A percentile compares a stretch with the other conserved stretches of the same genome.
Evolutionary conservation across 177 flowering plant genomes (phyloP).

Genomic region (Vitis hybrid): DNA sequence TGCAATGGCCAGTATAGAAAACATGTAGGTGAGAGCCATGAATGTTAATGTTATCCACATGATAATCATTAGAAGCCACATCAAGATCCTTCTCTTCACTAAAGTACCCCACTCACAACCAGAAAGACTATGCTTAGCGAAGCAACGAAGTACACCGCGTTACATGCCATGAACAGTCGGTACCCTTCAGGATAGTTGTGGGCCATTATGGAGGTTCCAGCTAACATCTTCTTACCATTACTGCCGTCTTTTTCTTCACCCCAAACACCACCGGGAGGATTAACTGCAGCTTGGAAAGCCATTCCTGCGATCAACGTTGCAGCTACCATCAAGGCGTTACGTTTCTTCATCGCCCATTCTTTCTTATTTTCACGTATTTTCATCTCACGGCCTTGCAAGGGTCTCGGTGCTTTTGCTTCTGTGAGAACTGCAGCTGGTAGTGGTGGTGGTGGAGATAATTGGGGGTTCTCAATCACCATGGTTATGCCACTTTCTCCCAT

Average conservation of each 20-base stretch:
- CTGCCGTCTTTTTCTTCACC: neutral
- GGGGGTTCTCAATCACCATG: neutral
- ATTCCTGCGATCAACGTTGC: neutral
- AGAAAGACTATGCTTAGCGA: too few relatives aligned
- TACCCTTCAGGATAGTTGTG: too few relatives aligned
- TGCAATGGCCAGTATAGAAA: too few relatives aligned
- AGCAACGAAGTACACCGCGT: too few relatives aligned
- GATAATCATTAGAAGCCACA: too few relatives aligned
- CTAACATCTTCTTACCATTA: too few relatives aligned
- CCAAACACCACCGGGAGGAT: neutral
- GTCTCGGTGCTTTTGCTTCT: neutral
- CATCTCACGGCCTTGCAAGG: accelerated
- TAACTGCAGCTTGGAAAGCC: neutral
- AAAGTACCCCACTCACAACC: too few relatives aligned
- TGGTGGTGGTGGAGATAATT: neutral
- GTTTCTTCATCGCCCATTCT: neutral
- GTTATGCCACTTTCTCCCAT: neutral
- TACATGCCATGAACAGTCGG: too few relatives aligned
- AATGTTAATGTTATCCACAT: too few relatives aligned
- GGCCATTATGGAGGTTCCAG: too few relatives aligned
- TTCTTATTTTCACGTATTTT: neutral
- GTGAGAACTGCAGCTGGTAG: neutral
- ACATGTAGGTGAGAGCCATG: too few relatives aligned
- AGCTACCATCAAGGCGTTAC: neutral
- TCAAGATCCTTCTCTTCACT: too few relatives aligned